Evolutionary conservation across 768 basidiomycete genomes (phyloP).

Genomic region (Boletus vermiculosoides): DNA sequence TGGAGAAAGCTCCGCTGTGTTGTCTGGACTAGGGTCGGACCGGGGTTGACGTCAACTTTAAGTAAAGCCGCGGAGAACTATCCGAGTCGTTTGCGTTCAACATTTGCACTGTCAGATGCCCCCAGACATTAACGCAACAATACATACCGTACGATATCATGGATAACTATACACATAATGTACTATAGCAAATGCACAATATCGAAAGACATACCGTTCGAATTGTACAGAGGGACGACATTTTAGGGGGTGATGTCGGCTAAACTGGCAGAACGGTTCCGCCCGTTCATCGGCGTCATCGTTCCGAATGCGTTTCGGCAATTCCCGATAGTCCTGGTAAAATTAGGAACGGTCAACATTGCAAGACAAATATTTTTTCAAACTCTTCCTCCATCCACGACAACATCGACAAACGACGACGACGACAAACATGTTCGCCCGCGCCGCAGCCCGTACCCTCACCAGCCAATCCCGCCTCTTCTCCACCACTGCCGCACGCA

Average conservation of each 20-base stretch:
- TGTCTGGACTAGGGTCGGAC: neutral
- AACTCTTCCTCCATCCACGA: constrained; percentile 10
- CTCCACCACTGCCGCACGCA: constrained; percentile 69
- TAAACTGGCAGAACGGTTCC: too few species aligned
- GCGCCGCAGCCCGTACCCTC: constrained; percentile 57
- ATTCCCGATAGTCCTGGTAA: constrained; percentile 12
- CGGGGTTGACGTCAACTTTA: neutral
- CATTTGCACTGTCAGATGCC: neutral
- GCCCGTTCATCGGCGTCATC: neutral
- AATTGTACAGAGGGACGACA: neutral
- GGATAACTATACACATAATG: too few species aligned
- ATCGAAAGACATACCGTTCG: neutral
- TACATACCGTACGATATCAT: neutral
- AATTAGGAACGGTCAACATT: neutral
- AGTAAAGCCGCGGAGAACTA: neutral
- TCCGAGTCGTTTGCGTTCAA: neutral
- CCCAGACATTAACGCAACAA: neutral
- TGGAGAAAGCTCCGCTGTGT: neutral
- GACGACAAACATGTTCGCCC: constrained; percentile 60
- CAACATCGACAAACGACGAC: constrained; percentile 15
- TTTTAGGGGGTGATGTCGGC: too few species aligned
- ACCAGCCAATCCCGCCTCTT: constrained; percentile 61
- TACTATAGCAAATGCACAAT: neutral
- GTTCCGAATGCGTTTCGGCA: constrained; percentile 15
- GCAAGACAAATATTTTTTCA: neutral